phyloP scores from a whole-genome alignment of 2,329 filamentous ascomycete species.

The Xylariales sp. region DNA sequence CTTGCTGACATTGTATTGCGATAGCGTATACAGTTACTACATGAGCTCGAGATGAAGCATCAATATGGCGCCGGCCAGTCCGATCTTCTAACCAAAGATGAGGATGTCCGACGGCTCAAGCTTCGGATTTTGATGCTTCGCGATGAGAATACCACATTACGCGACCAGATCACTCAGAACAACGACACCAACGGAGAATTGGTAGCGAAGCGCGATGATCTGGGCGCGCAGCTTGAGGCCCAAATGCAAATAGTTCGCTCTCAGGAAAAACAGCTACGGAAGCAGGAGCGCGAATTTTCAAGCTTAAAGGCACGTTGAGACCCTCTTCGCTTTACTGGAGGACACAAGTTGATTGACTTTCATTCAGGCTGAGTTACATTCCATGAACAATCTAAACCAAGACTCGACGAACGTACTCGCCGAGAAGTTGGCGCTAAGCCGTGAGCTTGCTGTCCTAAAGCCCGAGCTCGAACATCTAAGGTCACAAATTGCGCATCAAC shows the following conservation, averaged over 20 bases:
- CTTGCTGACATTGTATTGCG: neutral
- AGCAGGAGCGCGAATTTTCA: conserved; percentile 44
- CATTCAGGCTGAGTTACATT: conserved; percentile 67
- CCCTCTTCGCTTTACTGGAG: neutral
- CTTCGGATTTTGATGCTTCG: conserved; percentile 67
- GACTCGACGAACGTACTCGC: conserved; percentile 66
- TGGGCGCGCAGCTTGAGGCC: conserved; percentile 38
- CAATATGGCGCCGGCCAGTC: conserved; percentile 60
- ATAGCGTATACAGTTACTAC: conserved; percentile 42
- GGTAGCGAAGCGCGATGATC: conserved; percentile 32
- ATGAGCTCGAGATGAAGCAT: conserved; percentile 65
- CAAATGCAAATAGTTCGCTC: conserved; percentile 36
- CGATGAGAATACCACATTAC: conserved; percentile 67
- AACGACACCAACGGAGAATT: conserved; percentile 26
- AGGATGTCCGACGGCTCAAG: conserved; percentile 65
- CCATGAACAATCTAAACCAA: conserved; percentile 60
- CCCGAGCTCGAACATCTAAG: conserved; percentile 53
- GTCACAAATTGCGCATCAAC: conserved; percentile 54
- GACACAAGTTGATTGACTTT: too few relatives aligned
- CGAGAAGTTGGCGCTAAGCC: conserved; percentile 49
- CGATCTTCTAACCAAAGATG: conserved; percentile 66
- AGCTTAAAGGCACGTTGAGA: conserved; percentile 38
- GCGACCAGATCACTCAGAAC: conserved; percentile 50
- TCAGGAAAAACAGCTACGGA: conserved; percentile 44
- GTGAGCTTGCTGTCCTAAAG: conserved; percentile 48